Evolutionary conservation across 1,139 yeast species (phyloP).

Genomic region (Nakaseomyces kungkrabaensis): DNA sequence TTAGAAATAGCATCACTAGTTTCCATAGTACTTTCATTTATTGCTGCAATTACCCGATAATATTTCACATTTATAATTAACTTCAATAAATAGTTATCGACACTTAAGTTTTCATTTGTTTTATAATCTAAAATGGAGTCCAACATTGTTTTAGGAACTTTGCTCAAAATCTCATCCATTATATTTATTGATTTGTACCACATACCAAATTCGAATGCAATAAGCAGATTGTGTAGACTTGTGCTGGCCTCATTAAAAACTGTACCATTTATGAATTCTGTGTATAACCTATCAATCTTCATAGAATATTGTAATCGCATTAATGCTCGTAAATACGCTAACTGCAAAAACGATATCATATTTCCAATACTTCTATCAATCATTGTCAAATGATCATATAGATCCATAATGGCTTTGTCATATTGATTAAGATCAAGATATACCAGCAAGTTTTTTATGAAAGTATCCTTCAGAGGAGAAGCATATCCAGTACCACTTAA

Average conservation of each 20-base stretch:
- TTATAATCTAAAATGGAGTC: neutral
- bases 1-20: conserved; percentile 26
- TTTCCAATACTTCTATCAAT: neutral
- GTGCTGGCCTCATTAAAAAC: neutral
- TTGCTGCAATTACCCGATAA: conserved; percentile 15
- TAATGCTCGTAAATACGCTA: neutral
- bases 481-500: no score
- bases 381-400: neutral
- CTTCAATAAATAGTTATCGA: conserved; percentile 13
- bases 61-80: conserved; percentile 23
- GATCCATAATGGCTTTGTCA: neutral
- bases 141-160: neutral
- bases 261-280: neutral
- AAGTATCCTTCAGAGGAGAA: neutral
- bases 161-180: neutral
- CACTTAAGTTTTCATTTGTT: neutral
- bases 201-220: neutral
- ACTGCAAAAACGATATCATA: neutral
- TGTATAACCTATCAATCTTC: neutral
- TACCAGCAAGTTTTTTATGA: neutral
- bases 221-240: neutral
- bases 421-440: neutral
- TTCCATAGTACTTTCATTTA: conserved; percentile 14
- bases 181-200: neutral
- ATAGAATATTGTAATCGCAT: neutral